Conservation (phyloP, 176 grass and related monocot species). For the Aegilops longissima region DNA sequence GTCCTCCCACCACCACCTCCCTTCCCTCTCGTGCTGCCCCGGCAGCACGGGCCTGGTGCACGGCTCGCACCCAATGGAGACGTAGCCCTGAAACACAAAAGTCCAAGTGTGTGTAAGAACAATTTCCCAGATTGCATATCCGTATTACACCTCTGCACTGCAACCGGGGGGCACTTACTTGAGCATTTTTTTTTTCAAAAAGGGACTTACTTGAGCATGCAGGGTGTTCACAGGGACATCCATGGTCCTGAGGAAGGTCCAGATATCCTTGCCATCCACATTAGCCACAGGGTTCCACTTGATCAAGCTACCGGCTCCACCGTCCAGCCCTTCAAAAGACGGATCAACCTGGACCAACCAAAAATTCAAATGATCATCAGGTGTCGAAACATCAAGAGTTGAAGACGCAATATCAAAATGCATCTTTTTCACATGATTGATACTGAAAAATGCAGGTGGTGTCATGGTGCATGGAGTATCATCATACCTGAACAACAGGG, state of each 20-base stretch:
- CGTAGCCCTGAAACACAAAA: conserved; percentile 55
- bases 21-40: conserved; percentile 92
- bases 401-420: neutral
- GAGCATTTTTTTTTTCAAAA: conserved; percentile 20
- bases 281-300: conserved; percentile 97
- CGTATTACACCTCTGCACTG: neutral
- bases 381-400: neutral
- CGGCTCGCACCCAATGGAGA: conserved; percentile 96
- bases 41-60: conserved; percentile 93
- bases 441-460: neutral
- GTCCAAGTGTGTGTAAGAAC: neutral
- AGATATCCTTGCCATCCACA: conserved; percentile 86
- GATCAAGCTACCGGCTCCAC: conserved; percentile 74
- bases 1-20: conserved; percentile 99
- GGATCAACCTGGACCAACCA: conserved; percentile 67
- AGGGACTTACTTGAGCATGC: conserved; percentile 59
- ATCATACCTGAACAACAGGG: conserved; percentile 68
- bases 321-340: conserved; percentile 68
- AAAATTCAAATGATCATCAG: neutral
- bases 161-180: conserved; percentile 33
- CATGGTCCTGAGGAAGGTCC: conserved; percentile 94
- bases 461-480: neutral
- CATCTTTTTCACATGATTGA: neutral
- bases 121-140: neutral
- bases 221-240: conserved; percentile 88